These are phyloP conservation scores for Straminergon stramineum DNA, from an alignment of 225 moss, liverwort and hornwort genomes.

Conservation along the genomic window DNA sequence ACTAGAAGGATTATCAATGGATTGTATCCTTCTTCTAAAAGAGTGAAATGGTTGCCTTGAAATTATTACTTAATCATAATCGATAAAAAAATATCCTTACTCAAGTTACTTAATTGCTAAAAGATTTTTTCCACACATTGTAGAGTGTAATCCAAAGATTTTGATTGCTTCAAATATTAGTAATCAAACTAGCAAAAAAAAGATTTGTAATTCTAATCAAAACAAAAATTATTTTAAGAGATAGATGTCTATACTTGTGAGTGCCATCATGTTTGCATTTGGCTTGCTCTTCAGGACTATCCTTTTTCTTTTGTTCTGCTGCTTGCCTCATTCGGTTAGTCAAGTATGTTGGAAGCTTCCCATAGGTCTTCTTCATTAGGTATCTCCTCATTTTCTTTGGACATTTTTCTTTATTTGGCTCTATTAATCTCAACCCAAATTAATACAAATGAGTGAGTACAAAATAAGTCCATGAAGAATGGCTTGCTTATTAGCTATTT, in stretches of 20 bases:
- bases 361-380: conserved; percentile 23
- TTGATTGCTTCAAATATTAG: not conserved
- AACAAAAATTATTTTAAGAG: too few relatives aligned
- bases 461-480: not conserved
- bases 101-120: accelerated
- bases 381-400: conserved; percentile 27
- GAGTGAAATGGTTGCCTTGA: not conserved
- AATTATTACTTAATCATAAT: too few relatives aligned
- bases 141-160: not conserved
- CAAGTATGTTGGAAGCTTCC: conserved; percentile 22
- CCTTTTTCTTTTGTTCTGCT: not conserved
- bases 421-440: not conserved
- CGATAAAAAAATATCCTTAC: not conserved
- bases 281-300: not conserved
- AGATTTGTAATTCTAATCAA: not conserved
- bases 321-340: not conserved
- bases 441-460: not conserved
- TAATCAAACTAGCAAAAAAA: not conserved
- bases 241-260: conserved; percentile 2
- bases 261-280: conserved; percentile 26
- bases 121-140: too few relatives aligned
- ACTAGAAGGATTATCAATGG: not conserved
- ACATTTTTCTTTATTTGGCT: conserved; percentile 4
- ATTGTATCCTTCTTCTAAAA: not conserved
- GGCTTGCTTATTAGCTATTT: not conserved